Conservation (phyloP, 1,284 basidiomycete genomes). For the Boletus mariae region DNA sequence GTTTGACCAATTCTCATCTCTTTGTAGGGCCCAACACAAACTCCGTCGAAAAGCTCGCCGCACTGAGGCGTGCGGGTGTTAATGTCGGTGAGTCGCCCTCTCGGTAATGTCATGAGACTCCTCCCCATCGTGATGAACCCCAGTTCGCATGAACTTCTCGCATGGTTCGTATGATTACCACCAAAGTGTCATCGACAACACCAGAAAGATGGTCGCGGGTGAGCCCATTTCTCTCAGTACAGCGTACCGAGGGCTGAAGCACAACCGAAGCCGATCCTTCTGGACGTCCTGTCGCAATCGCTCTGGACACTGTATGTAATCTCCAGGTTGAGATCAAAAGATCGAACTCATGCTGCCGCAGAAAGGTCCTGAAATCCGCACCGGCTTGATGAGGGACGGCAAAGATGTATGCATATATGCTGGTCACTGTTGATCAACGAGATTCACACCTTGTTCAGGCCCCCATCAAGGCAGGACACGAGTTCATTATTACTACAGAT, state of each 20-base stretch:
- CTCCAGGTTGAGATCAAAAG: conserved; percentile 4
- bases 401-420: conserved; percentile 54
- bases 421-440: conserved; percentile 4
- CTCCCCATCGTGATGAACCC: conserved; percentile 9
- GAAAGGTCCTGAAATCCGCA: conserved; percentile 99
- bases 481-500: conserved; percentile 91
- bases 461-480: conserved; percentile 87
- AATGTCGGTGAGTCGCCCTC: conserved; percentile 77
- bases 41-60: conserved; percentile 77
- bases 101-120: conserved; percentile 1
- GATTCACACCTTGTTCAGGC: conserved; percentile 45
- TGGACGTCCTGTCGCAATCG: conserved; percentile 95
- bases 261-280: conserved; percentile 39
- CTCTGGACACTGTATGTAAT: conserved; percentile 83
- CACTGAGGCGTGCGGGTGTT: conserved; percentile 85
- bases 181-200: conserved; percentile 96
- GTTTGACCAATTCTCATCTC: conserved; percentile 12
- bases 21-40: conserved; percentile 85
- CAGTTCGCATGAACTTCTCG: conserved; percentile 98
- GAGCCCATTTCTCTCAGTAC: conserved; percentile 24
- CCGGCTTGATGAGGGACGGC: conserved; percentile 87
- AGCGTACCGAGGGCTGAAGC: conserved; percentile 11
- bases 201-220: conserved; percentile 80
- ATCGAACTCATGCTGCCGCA: conserved; percentile 31
- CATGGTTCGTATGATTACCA: conserved; percentile 97